Conservation (phyloP, 352 stramenopile genomes). For the Phytophthora boehmeriae region DNA sequence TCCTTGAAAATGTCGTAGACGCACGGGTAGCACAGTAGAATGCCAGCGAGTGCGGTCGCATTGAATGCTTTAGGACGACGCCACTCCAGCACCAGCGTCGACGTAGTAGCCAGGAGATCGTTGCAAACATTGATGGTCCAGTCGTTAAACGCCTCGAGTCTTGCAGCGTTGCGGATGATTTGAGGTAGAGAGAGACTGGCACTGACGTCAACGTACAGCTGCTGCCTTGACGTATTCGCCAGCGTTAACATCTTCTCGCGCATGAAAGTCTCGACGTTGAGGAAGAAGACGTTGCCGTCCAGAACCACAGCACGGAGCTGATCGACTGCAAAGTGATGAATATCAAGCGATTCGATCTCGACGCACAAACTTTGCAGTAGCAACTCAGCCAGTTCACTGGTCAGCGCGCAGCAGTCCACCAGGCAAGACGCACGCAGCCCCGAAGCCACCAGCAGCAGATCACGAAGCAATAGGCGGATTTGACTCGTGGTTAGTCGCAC, state of each 20-base stretch:
- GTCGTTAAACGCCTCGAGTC: slow-evolving; percentile 9
- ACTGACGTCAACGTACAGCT: slow-evolving; percentile 45
- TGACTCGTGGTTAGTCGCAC: slow-evolving; percentile 23
- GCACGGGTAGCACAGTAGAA: slow-evolving; percentile 51
- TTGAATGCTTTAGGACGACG: slow-evolving; percentile 11
- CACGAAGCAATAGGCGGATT: slow-evolving; percentile 36
- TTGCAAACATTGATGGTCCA: slow-evolving; percentile 27
- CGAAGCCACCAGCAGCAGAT: slow-evolving; percentile 43
- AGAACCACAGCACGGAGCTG: slow-evolving; percentile 37
- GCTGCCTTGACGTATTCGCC: slow-evolving; percentile 16
- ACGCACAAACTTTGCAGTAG: slow-evolving; percentile 25
- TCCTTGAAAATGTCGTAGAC: slow-evolving; percentile 41
- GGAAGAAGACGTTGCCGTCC: slow-evolving; percentile 52
- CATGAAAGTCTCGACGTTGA: slow-evolving; percentile 41
- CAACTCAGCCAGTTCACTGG: slow-evolving; percentile 22
- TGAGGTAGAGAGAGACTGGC: slow-evolving; percentile 18
- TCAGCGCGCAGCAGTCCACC: slow-evolving; percentile 46
- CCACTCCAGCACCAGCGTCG: slow-evolving; percentile 26
- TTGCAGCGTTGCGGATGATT: slow-evolving; percentile 9
- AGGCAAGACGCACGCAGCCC: slow-evolving; percentile 49
- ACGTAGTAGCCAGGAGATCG: slow-evolving; percentile 19
- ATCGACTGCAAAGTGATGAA: slow-evolving; percentile 1
- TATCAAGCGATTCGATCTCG: neutral
- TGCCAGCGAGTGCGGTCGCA: slow-evolving; percentile 41
- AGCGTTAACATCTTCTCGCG: slow-evolving; percentile 36